phyloP scores from a whole-genome alignment of 75 land plant genomes.

The Picea sitchensis region DNA sequence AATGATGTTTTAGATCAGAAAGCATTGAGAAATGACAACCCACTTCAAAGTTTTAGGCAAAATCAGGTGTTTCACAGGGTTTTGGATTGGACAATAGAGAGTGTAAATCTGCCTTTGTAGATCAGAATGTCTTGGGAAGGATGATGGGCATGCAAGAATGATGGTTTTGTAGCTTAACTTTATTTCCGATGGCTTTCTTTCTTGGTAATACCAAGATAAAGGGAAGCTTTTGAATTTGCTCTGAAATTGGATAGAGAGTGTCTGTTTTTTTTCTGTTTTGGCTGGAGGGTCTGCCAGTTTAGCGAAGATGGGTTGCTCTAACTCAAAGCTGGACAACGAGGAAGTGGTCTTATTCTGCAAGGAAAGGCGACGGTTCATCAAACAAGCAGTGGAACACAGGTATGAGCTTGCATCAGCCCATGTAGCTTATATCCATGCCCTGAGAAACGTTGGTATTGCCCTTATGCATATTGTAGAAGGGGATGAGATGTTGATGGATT shows the following conservation, averaged over 20 bases:
- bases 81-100: neutral
- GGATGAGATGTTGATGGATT: slow-evolving; percentile 12
- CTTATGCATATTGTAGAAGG: slow-evolving; percentile 61
- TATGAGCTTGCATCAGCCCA: slow-evolving; percentile 69
- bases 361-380: slow-evolving; percentile 74
- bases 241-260: neutral
- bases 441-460: slow-evolving; percentile 71
- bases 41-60: neutral
- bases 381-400: slow-evolving; percentile 73
- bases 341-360: slow-evolving; percentile 82
- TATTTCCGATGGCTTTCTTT: neutral
- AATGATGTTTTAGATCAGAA: neutral
- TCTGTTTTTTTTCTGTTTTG: neutral
- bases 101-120: neutral
- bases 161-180: neutral
- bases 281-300: neutral
- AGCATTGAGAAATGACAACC: neutral
- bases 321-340: slow-evolving; percentile 84
- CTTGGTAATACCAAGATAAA: neutral
- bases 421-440: slow-evolving; percentile 62
- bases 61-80: neutral
- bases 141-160: neutral
- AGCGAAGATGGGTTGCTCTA: slow-evolving; percentile 77
- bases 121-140: neutral
- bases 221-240: neutral